Conservation (phyloP, 768 basidiomycete genomes). For the Sutorius australiensis region DNA sequence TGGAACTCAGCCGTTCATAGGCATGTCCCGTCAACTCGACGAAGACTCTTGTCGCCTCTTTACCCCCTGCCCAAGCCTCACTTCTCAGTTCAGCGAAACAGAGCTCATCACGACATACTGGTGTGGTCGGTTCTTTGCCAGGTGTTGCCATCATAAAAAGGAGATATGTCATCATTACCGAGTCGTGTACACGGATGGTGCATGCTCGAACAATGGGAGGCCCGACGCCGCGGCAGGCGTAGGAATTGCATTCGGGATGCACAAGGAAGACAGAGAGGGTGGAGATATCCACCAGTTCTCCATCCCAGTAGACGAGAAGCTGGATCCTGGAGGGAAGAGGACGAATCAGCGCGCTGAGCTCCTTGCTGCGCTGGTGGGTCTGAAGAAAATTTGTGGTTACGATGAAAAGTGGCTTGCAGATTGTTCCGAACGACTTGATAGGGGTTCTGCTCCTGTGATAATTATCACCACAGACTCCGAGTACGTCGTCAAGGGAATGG, state of each 20-base stretch:
- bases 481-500: conserved; percentile 9
- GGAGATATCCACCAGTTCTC: background rate
- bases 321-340: background rate
- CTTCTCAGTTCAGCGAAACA: background rate
- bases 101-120: background rate
- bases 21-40: background rate
- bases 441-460: too few species aligned
- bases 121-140: background rate
- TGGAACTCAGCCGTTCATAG: background rate
- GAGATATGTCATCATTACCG: background rate
- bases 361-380: conserved; percentile 6
- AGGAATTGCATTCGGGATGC: background rate
- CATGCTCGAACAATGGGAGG: background rate
- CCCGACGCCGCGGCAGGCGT: background rate
- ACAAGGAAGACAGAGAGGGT: background rate
- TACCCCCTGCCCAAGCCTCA: background rate
- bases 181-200: background rate
- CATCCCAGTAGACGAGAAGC: background rate
- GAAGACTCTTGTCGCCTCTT: background rate
- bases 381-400: conserved; percentile 26
- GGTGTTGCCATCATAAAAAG: background rate
- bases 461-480: conserved; percentile 4
- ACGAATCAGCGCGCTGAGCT: background rate
- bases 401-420: conserved; percentile 8
- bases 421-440: too few species aligned